A percentile compares a stretch with the other conserved stretches of the same genome.
These are phyloP conservation scores for Phytophthora multivora DNA, from an alignment of 352 stramenopile genomes.

Conservation along the genomic window DNA sequence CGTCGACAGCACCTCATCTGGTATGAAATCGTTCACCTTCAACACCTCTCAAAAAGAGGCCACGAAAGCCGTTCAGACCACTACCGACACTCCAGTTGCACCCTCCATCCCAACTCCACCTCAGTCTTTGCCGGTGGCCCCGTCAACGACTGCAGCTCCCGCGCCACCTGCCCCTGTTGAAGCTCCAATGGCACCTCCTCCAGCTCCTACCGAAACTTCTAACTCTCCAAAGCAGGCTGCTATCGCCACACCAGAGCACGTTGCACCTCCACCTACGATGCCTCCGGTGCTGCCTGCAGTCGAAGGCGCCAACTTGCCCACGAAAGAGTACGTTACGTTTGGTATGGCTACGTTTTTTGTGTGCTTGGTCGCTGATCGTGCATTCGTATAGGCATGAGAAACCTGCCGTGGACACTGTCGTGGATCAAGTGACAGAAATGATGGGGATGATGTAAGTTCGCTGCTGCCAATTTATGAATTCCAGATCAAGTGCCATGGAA, in stretches of 20 bases:
- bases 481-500: too few relatives aligned
- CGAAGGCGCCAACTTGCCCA: slow-evolving; percentile 24
- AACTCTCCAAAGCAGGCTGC: slow-evolving; percentile 35
- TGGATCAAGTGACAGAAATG: slow-evolving; percentile 41
- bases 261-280: slow-evolving; percentile 19
- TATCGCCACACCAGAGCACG: slow-evolving; percentile 37
- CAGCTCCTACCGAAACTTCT: slow-evolving; percentile 21
- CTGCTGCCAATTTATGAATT: neutral
- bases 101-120: neutral
- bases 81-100: neutral
- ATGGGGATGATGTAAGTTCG: slow-evolving; percentile 34
- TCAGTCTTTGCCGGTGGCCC: slow-evolving; percentile 15
- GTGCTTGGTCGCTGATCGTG: slow-evolving; percentile 6
- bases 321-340: slow-evolving; percentile 30
- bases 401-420: slow-evolving; percentile 16
- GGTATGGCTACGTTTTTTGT: slow-evolving; percentile 19
- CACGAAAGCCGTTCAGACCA: slow-evolving; percentile 24
- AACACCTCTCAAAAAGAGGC: slow-evolving; percentile 59
- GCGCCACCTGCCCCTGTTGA: slow-evolving; percentile 1
- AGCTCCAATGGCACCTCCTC: slow-evolving; percentile 8
- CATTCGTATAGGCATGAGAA: slow-evolving; percentile 13
- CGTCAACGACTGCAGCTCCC: slow-evolving; percentile 2
- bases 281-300: slow-evolving; percentile 12
- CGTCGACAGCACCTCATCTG: slow-evolving; percentile 36
- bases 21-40: slow-evolving; percentile 75